phyloP scores from a whole-genome alignment of 495 filamentous ascomycete genomes.

The Penicillium alfredii region DNA sequence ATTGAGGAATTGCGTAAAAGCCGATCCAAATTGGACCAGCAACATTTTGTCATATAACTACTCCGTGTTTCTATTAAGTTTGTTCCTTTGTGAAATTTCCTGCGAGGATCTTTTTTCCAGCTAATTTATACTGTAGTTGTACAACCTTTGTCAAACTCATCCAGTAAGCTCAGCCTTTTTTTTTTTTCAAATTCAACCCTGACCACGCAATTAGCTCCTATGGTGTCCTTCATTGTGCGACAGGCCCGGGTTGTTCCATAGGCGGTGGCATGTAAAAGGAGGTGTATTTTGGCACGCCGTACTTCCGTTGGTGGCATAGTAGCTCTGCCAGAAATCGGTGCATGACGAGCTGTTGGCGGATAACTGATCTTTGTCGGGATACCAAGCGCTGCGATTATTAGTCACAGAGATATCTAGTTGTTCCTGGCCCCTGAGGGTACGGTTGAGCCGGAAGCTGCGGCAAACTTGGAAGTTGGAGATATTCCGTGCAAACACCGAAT shows the following conservation, averaged over 20 bases:
- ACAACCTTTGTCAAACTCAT: too few relatives aligned
- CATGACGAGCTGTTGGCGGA: conserved; percentile 2
- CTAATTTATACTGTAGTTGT: too few relatives aligned
- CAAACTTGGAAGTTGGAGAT: conserved; percentile 1
- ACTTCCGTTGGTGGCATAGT: conserved; percentile 4
- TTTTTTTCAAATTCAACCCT: too few relatives aligned
- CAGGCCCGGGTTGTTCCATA: conserved; percentile 7
- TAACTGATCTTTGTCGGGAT: conserved; percentile 4
- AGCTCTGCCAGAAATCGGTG: conserved; percentile 6
- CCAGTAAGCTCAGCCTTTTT: too few relatives aligned
- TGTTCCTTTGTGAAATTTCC: too few relatives aligned
- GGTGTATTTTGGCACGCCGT: conserved; percentile 7
- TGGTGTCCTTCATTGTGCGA: too few relatives aligned
- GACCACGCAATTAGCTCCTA: too few relatives aligned
- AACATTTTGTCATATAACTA: too few relatives aligned
- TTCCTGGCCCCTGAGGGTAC: conserved; percentile 2
- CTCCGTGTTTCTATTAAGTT: too few relatives aligned
- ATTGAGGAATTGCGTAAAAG: too few relatives aligned
- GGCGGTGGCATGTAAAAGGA: conserved; percentile 4
- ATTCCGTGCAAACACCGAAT: conserved; percentile 2
- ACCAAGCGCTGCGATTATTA: not conserved
- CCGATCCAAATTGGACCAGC: too few relatives aligned
- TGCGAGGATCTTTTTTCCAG: too few relatives aligned
- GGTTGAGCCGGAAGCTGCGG: conserved; percentile 6
- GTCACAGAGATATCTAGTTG: conserved; percentile 7